Percentiles rank a stretch among this genome's conserved stretches.
Evolutionary conservation across 1,139 yeast species (phyloP).

Genomic region (Kodamaea alishanica): DNA sequence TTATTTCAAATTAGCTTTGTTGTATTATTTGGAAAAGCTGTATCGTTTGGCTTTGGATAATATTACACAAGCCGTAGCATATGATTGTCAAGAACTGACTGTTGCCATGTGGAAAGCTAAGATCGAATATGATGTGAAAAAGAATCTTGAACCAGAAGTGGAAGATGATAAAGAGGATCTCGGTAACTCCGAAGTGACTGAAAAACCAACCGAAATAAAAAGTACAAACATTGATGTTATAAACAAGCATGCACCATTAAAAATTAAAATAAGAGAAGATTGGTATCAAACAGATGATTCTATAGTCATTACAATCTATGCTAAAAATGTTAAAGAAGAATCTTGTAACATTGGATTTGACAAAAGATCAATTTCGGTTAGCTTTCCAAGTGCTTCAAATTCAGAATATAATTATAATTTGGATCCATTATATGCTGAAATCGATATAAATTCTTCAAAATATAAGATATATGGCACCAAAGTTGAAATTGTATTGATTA

Average conservation of each 20-base stretch:
- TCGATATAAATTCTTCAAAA: slow-evolving; percentile 45
- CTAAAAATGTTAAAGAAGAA: slow-evolving; percentile 56
- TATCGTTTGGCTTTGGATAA: slow-evolving; percentile 46
- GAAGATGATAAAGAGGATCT: slow-evolving; percentile 3
- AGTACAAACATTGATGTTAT: slow-evolving; percentile 31
- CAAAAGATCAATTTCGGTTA: slow-evolving; percentile 30
- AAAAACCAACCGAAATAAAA: slow-evolving; percentile 8
- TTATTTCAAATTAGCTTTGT: slow-evolving; percentile 56
- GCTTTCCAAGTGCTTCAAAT: slow-evolving; percentile 45
- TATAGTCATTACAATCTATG: slow-evolving; percentile 69
- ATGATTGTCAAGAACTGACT: slow-evolving; percentile 46
- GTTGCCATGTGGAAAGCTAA: slow-evolving; percentile 51
- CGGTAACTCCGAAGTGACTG: neutral
- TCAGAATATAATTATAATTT: slow-evolving; percentile 49
- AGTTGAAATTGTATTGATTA: slow-evolving; percentile 57
- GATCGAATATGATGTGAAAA: slow-evolving; percentile 34
- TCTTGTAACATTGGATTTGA: slow-evolving; percentile 36
- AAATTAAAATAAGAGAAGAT: slow-evolving; percentile 56
- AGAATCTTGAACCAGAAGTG: slow-evolving; percentile 15
- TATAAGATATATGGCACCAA: slow-evolving; percentile 67
- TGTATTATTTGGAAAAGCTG: slow-evolving; percentile 46
- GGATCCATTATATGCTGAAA: slow-evolving; percentile 48
- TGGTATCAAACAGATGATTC: slow-evolving; percentile 68
- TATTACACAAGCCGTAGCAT: slow-evolving; percentile 47
- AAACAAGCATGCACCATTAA: slow-evolving; percentile 40